Conservation (phyloP, 1,284 basidiomycete genomes). For the Trametes polyzona region DNA sequence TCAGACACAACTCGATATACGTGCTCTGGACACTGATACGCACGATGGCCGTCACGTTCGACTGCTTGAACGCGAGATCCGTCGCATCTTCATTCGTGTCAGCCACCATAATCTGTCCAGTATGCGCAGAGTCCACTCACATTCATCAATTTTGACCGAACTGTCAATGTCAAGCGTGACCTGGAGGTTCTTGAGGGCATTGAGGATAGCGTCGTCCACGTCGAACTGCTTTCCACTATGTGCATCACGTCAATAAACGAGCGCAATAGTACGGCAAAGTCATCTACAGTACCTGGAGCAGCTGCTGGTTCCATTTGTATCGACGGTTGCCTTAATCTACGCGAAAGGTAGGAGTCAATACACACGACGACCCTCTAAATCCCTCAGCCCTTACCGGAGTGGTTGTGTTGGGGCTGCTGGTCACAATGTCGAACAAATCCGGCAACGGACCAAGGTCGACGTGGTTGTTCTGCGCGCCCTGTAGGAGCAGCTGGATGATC, state of each 20-base stretch:
- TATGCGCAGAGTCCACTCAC: constrained; percentile 38
- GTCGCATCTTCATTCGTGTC: constrained; percentile 55
- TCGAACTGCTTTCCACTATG: constrained; percentile 66
- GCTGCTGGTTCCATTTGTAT: constrained; percentile 51
- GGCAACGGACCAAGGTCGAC: constrained; percentile 70
- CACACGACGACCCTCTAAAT: too few species aligned
- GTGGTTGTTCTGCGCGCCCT: constrained; percentile 56
- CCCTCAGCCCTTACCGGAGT: too few species aligned
- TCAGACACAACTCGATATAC: not conserved
- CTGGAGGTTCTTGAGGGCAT: constrained; percentile 61
- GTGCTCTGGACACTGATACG: constrained; percentile 30
- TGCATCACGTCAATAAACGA: not conserved
- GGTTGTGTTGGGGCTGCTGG: constrained; percentile 54
- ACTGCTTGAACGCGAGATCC: constrained; percentile 66
- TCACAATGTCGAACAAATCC: constrained; percentile 60
- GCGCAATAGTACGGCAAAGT: not conserved
- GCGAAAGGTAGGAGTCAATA: too few species aligned
- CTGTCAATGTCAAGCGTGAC: constrained; percentile 47
- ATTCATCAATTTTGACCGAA: constrained; percentile 62
- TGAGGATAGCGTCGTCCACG: constrained; percentile 62
- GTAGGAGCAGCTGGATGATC: constrained; percentile 63
- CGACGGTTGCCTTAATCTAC: constrained; percentile 63
- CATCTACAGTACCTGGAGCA: constrained; percentile 54
- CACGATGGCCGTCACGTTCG: constrained; percentile 61
- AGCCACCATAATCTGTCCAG: too few species aligned